These are phyloP conservation scores for Escallonia rubra DNA, from an alignment of 129 eudicot species.

Conservation along the genomic window DNA sequence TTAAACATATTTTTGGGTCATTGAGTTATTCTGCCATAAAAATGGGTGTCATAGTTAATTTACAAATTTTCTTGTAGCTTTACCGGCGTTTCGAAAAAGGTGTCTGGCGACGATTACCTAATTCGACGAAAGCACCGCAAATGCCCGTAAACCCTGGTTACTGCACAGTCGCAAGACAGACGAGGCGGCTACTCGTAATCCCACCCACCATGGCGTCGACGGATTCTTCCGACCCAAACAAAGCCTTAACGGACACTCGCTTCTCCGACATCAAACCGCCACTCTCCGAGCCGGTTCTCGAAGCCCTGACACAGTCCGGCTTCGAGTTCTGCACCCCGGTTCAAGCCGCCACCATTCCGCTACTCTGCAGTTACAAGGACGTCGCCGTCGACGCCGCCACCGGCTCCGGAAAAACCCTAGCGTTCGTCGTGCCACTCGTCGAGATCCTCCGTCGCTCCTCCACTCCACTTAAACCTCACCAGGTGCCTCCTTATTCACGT, in stretches of 20 bases:
- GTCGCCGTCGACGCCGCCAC: constrained; percentile 99
- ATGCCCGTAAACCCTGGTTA: no score
- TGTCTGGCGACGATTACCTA: no score
- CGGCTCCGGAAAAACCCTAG: constrained; percentile 95
- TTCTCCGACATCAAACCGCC: constrained; percentile 84
- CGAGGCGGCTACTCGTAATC: no score
- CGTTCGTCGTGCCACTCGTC: constrained; percentile 89
- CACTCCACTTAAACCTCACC: constrained; percentile 58
- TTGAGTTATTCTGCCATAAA: no score
- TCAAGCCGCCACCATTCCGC: constrained; percentile 88
- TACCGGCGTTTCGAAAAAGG: no score
- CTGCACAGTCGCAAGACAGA: no score
- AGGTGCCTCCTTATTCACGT: constrained; percentile 29
- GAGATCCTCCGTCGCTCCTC: constrained; percentile 82
- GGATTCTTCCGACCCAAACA: constrained; percentile 47
- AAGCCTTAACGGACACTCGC: constrained; percentile 68
- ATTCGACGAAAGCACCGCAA: no score
- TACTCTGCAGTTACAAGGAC: constrained; percentile 79
- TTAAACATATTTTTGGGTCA: no score
- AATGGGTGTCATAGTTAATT: no score
- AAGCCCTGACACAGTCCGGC: constrained; percentile 45
- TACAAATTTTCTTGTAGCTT: no score
- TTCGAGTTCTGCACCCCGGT: constrained; percentile 91
- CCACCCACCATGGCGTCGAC: constrained; percentile 25
- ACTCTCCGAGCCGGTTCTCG: constrained; percentile 58